phyloP scores from a whole-genome alignment of 2,329 filamentous ascomycete genomes.

The Beauveria varroae region DNA sequence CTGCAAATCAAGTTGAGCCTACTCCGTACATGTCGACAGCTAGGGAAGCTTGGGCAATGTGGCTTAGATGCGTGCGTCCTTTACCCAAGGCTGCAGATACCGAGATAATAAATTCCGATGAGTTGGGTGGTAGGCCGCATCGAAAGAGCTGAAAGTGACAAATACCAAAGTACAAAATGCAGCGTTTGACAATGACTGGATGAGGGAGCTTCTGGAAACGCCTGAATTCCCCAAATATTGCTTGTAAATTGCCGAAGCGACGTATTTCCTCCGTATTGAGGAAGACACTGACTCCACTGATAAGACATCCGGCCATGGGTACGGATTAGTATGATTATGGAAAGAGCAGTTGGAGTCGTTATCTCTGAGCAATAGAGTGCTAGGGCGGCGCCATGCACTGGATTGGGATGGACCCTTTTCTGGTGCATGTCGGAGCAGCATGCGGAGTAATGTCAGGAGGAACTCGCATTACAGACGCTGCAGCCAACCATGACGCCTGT shows the following conservation, averaged over 20 bases:
- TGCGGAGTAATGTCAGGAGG: not conserved
- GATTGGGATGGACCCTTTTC: not conserved
- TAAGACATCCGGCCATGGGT: not conserved
- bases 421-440: not conserved
- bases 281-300: slow-evolving; percentile 4
- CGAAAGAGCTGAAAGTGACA: not conserved
- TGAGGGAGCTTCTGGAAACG: not conserved
- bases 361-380: slow-evolving; percentile 8
- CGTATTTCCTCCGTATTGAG: not conserved
- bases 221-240: not conserved
- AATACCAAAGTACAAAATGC: not conserved
- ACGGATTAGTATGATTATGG: no score
- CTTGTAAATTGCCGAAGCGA: not conserved
- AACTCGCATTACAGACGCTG: not conserved
- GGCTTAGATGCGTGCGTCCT: not conserved
- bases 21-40: no score
- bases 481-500: not conserved
- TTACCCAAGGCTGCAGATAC: not conserved
- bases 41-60: not conserved
- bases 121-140: not conserved
- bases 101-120: no score
- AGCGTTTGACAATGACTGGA: not conserved
- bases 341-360: slow-evolving; percentile 1
- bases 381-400: not conserved
- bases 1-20: no score